Percentiles rank a stretch among this genome's conserved stretches.
These are phyloP conservation scores for Phytophthora hybrid DNA, from an alignment of 352 stramenopile species.

Conservation along the genomic window DNA sequence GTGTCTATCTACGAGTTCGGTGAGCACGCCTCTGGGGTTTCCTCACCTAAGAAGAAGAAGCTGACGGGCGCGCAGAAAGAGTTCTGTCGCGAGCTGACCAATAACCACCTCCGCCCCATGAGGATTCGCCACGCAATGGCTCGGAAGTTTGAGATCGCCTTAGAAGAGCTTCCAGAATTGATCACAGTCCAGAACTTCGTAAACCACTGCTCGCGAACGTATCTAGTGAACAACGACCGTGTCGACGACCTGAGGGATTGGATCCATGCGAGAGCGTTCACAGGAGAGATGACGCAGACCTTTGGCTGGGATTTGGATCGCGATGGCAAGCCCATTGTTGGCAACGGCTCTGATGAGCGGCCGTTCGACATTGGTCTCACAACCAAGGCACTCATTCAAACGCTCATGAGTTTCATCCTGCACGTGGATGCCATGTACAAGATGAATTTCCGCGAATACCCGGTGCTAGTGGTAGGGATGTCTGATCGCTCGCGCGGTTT, in stretches of 20 bases:
- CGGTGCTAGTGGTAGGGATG: background rate
- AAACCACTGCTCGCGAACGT: background rate
- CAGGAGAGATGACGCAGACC: background rate
- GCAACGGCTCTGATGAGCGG: background rate
- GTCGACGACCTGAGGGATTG: background rate
- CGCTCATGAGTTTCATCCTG: background rate
- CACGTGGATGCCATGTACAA: slow-evolving; percentile 3
- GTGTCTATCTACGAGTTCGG: slow-evolving; percentile 10
- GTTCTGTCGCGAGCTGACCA: slow-evolving; percentile 9
- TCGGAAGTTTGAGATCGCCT: slow-evolving; percentile 2
- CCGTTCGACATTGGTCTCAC: slow-evolving; percentile 1
- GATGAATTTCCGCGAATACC: slow-evolving; percentile 1
- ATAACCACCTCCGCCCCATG: slow-evolving; percentile 2
- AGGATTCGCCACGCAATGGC: slow-evolving; percentile 16
- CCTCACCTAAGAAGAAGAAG: slow-evolving; percentile 14
- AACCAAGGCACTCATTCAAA: slow-evolving; percentile 4
- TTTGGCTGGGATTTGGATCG: background rate
- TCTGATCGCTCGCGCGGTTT: slow-evolving; percentile 2
- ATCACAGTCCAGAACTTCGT: background rate
- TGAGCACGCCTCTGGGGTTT: background rate
- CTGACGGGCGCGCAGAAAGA: slow-evolving; percentile 1
- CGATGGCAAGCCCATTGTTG: background rate
- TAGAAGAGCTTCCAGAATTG: slow-evolving; percentile 3
- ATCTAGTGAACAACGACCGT: background rate
- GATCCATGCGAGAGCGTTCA: background rate